phyloP scores from a whole-genome alignment of 805 yeast genomes.

The Jamesozyma hellenica region DNA sequence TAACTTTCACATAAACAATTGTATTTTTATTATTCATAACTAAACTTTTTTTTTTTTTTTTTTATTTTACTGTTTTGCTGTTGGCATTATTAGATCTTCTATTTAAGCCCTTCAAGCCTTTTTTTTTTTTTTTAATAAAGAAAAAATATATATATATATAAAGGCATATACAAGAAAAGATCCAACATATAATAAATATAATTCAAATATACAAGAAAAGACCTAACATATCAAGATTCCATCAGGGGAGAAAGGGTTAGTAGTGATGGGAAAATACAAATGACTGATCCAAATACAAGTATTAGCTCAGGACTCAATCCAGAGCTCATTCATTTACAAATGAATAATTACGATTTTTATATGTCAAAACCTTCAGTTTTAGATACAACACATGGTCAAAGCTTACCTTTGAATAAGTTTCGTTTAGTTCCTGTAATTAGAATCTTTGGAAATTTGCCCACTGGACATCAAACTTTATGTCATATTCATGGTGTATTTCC shows the following conservation, averaged over 20 bases:
- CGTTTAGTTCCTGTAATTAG: slow-evolving; percentile 64
- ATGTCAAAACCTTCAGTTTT: slow-evolving; percentile 44
- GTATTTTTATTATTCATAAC: slow-evolving; percentile 27
- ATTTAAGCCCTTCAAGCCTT: too few species aligned
- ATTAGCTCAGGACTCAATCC: background rate
- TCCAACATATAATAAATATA: too few species aligned
- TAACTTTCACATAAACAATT: slow-evolving; percentile 36
- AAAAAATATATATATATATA: too few species aligned
- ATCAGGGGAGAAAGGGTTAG: too few species aligned
- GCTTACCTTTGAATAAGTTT: slow-evolving; percentile 28
- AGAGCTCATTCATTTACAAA: slow-evolving; percentile 37
- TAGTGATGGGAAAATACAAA: too few species aligned
- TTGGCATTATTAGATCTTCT: too few species aligned
- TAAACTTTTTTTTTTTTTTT: background rate
- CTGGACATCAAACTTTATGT: slow-evolving; percentile 49
- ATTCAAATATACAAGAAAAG: too few species aligned
- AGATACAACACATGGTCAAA: slow-evolving; percentile 36
- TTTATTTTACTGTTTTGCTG: too few species aligned
- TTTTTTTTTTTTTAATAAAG: too few species aligned
- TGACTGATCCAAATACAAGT: too few species aligned
- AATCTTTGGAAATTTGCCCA: slow-evolving; percentile 58
- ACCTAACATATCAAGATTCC: too few species aligned
- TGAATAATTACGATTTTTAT: slow-evolving; percentile 58
- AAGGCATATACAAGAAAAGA: too few species aligned
- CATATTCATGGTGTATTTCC: slow-evolving; percentile 85